A percentile compares a stretch with the other conserved stretches of the same genome.
phyloP scores from a whole-genome alignment of 2,329 filamentous ascomycete species.

The Fusarium penzigii region DNA sequence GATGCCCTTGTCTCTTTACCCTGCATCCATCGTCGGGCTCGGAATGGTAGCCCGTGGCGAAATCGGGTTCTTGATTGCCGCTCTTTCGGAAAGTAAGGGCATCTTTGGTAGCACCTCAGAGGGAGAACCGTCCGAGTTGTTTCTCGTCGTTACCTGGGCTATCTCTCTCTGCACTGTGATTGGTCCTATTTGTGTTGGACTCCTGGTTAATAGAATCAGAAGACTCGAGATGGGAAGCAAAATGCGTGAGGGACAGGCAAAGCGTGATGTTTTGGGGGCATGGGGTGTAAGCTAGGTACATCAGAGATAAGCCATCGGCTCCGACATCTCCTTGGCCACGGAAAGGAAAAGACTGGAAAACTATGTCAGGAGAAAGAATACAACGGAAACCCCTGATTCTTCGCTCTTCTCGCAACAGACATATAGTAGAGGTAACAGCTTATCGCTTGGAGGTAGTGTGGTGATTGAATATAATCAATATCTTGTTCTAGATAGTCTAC shows the following conservation, averaged over 20 bases:
- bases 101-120: slow-evolving; percentile 35
- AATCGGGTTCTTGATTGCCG: slow-evolving; percentile 75
- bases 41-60: slow-evolving; percentile 78
- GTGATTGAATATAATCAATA: too few species aligned
- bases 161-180: slow-evolving; percentile 56
- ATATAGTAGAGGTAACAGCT: too few species aligned
- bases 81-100: slow-evolving; percentile 59
- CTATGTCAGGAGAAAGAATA: too few species aligned
- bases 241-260: slow-evolving; percentile 4
- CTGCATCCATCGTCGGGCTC: slow-evolving; percentile 63
- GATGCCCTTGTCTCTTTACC: slow-evolving; percentile 65
- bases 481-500: too few species aligned
- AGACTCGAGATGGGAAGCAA: slow-evolving; percentile 17
- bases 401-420: too few species aligned
- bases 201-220: slow-evolving; percentile 46
- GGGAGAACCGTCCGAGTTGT: slow-evolving; percentile 41
- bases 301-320: background rate
- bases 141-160: slow-evolving; percentile 57
- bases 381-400: too few species aligned
- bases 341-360: too few species aligned
- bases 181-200: slow-evolving; percentile 50
- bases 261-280: slow-evolving; percentile 22
- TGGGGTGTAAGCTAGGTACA: slow-evolving; percentile 21
- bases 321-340: too few species aligned
- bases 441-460: too few species aligned